Conservation (phyloP, 2,329 filamentous ascomycete species). For the Fusarium lateritium region DNA sequence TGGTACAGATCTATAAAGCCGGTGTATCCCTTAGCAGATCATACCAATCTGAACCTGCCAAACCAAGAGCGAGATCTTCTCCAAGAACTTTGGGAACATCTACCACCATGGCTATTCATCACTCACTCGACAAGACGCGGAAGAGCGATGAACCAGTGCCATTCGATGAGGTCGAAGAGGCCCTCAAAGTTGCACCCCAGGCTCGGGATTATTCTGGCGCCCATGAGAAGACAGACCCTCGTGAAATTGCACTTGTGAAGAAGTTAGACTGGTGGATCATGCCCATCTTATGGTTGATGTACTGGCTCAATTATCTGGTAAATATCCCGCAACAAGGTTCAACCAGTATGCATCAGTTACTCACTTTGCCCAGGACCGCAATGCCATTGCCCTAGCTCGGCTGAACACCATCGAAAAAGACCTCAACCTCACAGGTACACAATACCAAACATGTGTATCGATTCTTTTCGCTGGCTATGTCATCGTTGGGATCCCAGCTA, state of each 20-base stretch:
- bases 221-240: slow-evolving; percentile 27
- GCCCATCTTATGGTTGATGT: slow-evolving; percentile 54
- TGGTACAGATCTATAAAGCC: too few species aligned
- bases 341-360: rapidly evolving
- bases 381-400: slow-evolving; percentile 61
- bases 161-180: slow-evolving; percentile 23
- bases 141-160: background rate
- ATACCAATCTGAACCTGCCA: background rate
- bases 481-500: slow-evolving; percentile 58
- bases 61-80: background rate
- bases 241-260: slow-evolving; percentile 30
- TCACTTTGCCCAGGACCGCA: slow-evolving; percentile 53
- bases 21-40: too few species aligned
- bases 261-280: slow-evolving; percentile 33
- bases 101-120: background rate
- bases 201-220: slow-evolving; percentile 36
- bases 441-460: slow-evolving; percentile 51
- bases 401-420: slow-evolving; percentile 51
- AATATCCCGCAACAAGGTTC: background rate
- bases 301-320: slow-evolving; percentile 59
- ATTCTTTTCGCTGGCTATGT: slow-evolving; percentile 61
- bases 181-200: slow-evolving; percentile 16
- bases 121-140: background rate
- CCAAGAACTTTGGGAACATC: too few species aligned
- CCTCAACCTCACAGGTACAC: slow-evolving; percentile 40